phyloP scores from a whole-genome alignment of 129 eudicot species.

The Pseudognaphalium luteoalbum region DNA sequence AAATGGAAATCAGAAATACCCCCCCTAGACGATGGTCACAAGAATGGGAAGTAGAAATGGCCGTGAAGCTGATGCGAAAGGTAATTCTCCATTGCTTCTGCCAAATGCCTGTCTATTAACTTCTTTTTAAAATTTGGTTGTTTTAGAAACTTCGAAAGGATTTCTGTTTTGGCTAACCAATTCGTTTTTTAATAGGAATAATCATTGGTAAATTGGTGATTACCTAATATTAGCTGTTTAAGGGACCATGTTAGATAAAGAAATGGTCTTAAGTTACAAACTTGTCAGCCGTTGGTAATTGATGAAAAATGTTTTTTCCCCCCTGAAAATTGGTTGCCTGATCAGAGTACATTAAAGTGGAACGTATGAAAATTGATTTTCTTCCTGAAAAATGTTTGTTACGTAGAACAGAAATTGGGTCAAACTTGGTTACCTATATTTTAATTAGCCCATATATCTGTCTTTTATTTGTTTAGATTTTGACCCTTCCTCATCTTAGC shows the following conservation, averaged over 20 bases:
- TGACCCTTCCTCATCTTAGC: background rate
- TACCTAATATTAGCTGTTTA: background rate
- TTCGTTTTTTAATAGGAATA: background rate
- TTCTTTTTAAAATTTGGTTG: background rate
- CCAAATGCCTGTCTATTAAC: background rate
- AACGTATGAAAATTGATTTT: background rate
- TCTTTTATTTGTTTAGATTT: no score
- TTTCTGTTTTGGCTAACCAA: background rate
- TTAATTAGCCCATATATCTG: background rate
- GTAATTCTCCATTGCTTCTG: slow-evolving; percentile 38
- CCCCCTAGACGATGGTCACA: slow-evolving; percentile 90
- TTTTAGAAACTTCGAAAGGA: background rate
- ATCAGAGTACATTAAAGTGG: background rate
- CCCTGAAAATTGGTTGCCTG: background rate
- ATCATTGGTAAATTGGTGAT: background rate
- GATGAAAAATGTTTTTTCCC: no score
- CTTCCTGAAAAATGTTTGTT: background rate
- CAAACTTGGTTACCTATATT: background rate
- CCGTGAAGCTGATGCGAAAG: slow-evolving; percentile 76
- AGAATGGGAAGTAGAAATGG: slow-evolving; percentile 98
- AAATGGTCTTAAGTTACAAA: background rate
- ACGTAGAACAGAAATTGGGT: background rate
- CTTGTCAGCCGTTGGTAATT: no score
- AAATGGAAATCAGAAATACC: slow-evolving; percentile 69
- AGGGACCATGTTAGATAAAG: background rate